A percentile compares a stretch with the other conserved stretches of the same genome.
phyloP scores from a whole-genome alignment of 108 stramenopile species.

The Cyclotella distinguenda region DNA sequence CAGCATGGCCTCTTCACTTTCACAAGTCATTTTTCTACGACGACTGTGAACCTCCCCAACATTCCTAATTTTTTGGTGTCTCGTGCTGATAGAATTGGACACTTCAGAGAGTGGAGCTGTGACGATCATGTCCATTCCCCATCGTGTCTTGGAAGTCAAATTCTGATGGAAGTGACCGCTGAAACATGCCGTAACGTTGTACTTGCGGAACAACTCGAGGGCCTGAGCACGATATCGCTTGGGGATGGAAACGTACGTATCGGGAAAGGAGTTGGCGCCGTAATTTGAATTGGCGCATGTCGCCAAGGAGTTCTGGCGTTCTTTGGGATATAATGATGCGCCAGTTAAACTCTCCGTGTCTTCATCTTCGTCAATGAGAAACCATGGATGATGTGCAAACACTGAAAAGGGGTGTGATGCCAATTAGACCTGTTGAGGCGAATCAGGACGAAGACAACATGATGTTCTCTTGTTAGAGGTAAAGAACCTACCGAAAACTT shows the following conservation, averaged over 20 bases:
- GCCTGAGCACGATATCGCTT: slow-evolving; percentile 42
- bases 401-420: slow-evolving; percentile 16
- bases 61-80: not conserved
- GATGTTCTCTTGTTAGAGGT: not conserved
- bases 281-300: not conserved
- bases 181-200: slow-evolving; percentile 59
- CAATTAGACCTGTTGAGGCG: not conserved
- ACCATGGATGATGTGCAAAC: slow-evolving; percentile 77
- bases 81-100: slow-evolving; percentile 26
- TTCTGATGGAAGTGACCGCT: slow-evolving; percentile 81
- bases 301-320: slow-evolving; percentile 29
- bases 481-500: slow-evolving; percentile 41
- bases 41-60: not conserved
- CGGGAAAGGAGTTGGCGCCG: slow-evolving; percentile 25
- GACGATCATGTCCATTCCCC: slow-evolving; percentile 76
- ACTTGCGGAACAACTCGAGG: slow-evolving; percentile 54
- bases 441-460: not conserved
- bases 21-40: slow-evolving; percentile 32
- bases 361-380: slow-evolving; percentile 69
- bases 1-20: slow-evolving; percentile 38
- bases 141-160: slow-evolving; percentile 54
- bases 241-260: slow-evolving; percentile 65
- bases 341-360: slow-evolving; percentile 35
- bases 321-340: slow-evolving; percentile 37
- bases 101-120: slow-evolving; percentile 56